Conservation (phyloP, 208 protist species). For the Wallacemonas sp. region DNA sequence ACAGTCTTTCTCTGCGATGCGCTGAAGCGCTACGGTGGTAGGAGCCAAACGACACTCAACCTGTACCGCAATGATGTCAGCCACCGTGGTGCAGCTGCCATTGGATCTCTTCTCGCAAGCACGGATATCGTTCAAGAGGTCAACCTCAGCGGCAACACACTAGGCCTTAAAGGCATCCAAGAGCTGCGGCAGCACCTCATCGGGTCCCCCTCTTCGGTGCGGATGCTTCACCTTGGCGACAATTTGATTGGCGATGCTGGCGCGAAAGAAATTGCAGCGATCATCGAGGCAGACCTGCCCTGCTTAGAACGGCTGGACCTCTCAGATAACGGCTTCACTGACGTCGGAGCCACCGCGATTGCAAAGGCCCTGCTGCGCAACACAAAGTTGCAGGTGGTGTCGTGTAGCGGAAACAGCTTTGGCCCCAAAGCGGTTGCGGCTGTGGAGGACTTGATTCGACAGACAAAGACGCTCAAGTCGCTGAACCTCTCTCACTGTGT, state of each 20-base stretch:
- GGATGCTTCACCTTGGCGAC: slow-evolving; percentile 59
- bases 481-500: slow-evolving; percentile 73
- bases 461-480: slow-evolving; percentile 65
- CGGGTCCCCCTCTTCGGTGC: slow-evolving; percentile 29
- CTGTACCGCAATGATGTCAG: slow-evolving; percentile 76
- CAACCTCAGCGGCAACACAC: slow-evolving; percentile 74
- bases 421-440: slow-evolving; percentile 53
- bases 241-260: slow-evolving; percentile 86
- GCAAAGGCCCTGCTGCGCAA: slow-evolving; percentile 60
- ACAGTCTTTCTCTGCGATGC: slow-evolving; percentile 65
- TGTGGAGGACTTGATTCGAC: slow-evolving; percentile 45
- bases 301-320: slow-evolving; percentile 60
- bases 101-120: slow-evolving; percentile 63
- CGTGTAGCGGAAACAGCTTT: slow-evolving; percentile 61
- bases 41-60: slow-evolving; percentile 67
- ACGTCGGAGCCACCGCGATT: slow-evolving; percentile 50
- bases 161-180: slow-evolving; percentile 73
- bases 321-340: slow-evolving; percentile 74
- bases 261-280: slow-evolving; percentile 55
- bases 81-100: slow-evolving; percentile 56
- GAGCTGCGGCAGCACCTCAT: slow-evolving; percentile 47
- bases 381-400: slow-evolving; percentile 51
- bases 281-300: slow-evolving; percentile 63
- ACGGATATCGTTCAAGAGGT: slow-evolving; percentile 64
- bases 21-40: slow-evolving; percentile 60